phyloP scores from a whole-genome alignment of 495 filamentous ascomycete species.

The Mytilinidion resinicola region DNA sequence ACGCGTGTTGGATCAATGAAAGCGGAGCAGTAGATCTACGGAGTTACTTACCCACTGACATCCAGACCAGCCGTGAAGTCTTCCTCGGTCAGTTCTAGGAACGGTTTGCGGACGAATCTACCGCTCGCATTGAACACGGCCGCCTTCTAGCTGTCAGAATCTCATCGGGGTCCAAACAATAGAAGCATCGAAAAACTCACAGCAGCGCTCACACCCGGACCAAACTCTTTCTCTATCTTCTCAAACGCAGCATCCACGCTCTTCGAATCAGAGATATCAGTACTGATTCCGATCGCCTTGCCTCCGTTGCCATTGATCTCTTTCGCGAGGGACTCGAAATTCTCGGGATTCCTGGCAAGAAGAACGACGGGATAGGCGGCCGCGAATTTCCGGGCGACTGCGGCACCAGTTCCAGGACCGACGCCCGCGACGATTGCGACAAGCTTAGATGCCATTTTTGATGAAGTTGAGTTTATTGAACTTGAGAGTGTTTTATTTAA shows the following conservation, averaged over 20 bases:
- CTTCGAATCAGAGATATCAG: slow-evolving; percentile 60
- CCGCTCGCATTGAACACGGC: slow-evolving; percentile 79
- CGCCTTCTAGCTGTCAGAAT: slow-evolving; percentile 40
- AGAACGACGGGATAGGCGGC: slow-evolving; percentile 65
- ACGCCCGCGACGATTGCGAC: slow-evolving; percentile 32
- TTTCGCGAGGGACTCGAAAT: slow-evolving; percentile 58
- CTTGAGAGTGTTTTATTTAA: neutral
- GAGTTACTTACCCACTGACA: slow-evolving; percentile 53
- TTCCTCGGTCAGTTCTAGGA: slow-evolving; percentile 62
- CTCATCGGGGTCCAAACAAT: neutral
- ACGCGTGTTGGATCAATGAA: neutral
- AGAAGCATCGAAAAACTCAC: slow-evolving; percentile 5
- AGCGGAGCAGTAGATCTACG: neutral
- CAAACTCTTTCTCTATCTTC: slow-evolving; percentile 55
- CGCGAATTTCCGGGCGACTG: slow-evolving; percentile 31
- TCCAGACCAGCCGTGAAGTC: slow-evolving; percentile 55
- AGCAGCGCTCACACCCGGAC: slow-evolving; percentile 31
- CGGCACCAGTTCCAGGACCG: slow-evolving; percentile 30
- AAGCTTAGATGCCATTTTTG: slow-evolving; percentile 27
- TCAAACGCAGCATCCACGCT: slow-evolving; percentile 63
- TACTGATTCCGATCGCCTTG: slow-evolving; percentile 66
- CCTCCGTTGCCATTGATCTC: slow-evolving; percentile 68
- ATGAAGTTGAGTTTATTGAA: neutral
- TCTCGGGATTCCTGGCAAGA: slow-evolving; percentile 62
- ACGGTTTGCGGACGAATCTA: slow-evolving; percentile 67